Conservation (phyloP, 1,139 yeast genomes). For the Suhomyces atakaporum region DNA sequence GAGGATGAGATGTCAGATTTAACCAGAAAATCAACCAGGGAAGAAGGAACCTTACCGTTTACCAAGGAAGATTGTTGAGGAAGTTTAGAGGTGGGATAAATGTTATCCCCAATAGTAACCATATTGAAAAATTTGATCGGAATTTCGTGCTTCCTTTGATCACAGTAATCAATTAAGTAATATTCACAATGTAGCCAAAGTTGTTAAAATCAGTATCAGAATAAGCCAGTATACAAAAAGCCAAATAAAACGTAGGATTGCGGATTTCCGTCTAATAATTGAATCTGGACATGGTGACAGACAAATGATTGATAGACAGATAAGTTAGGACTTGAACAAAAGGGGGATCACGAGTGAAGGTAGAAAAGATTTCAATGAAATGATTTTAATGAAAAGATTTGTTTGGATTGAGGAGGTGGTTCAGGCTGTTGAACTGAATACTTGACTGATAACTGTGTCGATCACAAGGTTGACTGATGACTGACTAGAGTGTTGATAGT, state of each 20-base stretch:
- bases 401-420: not conserved
- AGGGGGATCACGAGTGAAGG: too few relatives aligned
- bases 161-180: constrained; percentile 3
- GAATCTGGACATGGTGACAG: constrained; percentile 6
- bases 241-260: constrained; percentile 1
- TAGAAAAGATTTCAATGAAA: too few relatives aligned
- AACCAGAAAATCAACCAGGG: constrained; percentile 10
- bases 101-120: constrained; percentile 20
- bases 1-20: constrained; percentile 1
- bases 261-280: constrained; percentile 6
- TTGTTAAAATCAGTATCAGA: not conserved
- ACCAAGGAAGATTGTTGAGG: constrained; percentile 7
- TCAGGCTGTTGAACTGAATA: not conserved
- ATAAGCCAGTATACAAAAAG: not conserved
- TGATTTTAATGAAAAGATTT: too few relatives aligned
- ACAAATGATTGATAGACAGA: not conserved
- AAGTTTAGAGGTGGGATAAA: constrained; percentile 11
- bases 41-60: constrained; percentile 4
- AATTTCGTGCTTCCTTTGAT: constrained; percentile 11
- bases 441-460: not conserved
- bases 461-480: not conserved
- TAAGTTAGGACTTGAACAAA: too few relatives aligned
- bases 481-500: not conserved
- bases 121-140: constrained; percentile 14
- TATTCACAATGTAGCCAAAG: not conserved